These are phyloP conservation scores for Chrysopogon serrulatus DNA, from an alignment of 176 grass and related monocot species.

Conservation along the genomic window DNA sequence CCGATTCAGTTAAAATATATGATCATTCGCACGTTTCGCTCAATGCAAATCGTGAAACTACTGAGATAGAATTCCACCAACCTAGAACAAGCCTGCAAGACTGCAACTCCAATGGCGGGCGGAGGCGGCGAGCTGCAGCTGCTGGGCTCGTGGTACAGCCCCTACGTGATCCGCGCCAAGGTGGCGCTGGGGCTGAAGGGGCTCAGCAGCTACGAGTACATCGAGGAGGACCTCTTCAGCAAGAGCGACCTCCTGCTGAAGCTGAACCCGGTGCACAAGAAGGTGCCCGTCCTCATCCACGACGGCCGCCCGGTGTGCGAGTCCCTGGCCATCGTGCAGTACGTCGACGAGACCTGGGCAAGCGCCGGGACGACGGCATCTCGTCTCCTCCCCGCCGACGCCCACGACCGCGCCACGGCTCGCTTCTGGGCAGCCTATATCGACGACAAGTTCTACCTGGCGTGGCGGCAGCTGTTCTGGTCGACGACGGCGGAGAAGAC, in stretches of 20 bases:
- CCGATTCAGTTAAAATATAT: no score
- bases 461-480: not conserved
- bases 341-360: slow-evolving; percentile 34
- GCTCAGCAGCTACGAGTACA: not conserved
- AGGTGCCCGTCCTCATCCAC: slow-evolving; percentile 49
- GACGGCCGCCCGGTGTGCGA: slow-evolving; percentile 31
- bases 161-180: not conserved
- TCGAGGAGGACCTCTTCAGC: not conserved
- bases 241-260: not conserved
- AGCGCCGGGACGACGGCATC: not conserved
- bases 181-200: not conserved
- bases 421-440: not conserved
- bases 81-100: no score
- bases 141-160: not conserved
- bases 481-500: not conserved
- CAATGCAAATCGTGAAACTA: no score
- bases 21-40: no score
- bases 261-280: slow-evolving; percentile 41
- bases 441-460: not conserved
- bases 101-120: not conserved
- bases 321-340: slow-evolving; percentile 36
- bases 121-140: not conserved
- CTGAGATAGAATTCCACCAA: not conserved
- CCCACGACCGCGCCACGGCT: not conserved
- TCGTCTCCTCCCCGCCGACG: not conserved